A percentile compares a stretch with the other conserved stretches of the same genome.
These are phyloP conservation scores for Euphrasia confusa DNA, from an alignment of 257 asterid species.

Conservation along the genomic window DNA sequence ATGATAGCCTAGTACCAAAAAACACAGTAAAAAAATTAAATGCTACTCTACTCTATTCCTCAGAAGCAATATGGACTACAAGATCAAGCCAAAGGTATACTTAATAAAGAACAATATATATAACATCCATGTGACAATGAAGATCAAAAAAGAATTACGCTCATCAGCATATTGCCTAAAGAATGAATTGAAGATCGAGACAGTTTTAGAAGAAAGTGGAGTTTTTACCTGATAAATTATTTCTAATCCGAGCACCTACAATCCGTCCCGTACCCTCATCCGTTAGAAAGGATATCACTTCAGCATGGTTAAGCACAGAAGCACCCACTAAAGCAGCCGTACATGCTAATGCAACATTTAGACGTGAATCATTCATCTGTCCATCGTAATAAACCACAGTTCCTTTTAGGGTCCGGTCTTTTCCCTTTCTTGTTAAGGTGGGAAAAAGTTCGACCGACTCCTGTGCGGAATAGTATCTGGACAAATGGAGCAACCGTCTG, in stretches of 20 bases:
- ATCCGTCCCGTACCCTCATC: constrained; percentile 65
- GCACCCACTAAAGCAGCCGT: constrained; percentile 97
- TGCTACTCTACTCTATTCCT: constrained; percentile 9
- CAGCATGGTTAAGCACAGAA: constrained; percentile 88
- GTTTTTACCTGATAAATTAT: constrained; percentile 64
- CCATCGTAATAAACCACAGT: constrained; percentile 98
- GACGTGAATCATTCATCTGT: constrained; percentile 96
- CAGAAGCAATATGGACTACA: constrained; percentile 17
- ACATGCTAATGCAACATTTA: constrained; percentile 85
- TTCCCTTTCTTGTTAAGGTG: constrained; percentile 74
- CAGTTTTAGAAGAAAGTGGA: constrained; percentile 16
- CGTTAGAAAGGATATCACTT: constrained; percentile 63
- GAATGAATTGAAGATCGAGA: constrained; percentile 12
- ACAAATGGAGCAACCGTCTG: constrained; percentile 72
- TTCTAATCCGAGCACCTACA: constrained; percentile 79
- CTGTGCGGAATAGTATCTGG: constrained; percentile 85
- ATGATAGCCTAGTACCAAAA: background rate
- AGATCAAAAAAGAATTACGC: background rate
- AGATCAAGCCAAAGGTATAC: constrained; percentile 8
- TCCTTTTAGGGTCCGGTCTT: constrained; percentile 77
- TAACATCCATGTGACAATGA: constrained; percentile 13
- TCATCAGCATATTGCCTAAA: constrained; percentile 2
- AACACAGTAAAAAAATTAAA: background rate
- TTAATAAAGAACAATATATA: background rate
- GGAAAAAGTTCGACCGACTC: constrained; percentile 91